Percentiles rank a stretch among this genome's conserved stretches.
phyloP scores from a whole-genome alignment of 2,329 filamentous ascomycete species.

The Parascedosporium putredinis region DNA sequence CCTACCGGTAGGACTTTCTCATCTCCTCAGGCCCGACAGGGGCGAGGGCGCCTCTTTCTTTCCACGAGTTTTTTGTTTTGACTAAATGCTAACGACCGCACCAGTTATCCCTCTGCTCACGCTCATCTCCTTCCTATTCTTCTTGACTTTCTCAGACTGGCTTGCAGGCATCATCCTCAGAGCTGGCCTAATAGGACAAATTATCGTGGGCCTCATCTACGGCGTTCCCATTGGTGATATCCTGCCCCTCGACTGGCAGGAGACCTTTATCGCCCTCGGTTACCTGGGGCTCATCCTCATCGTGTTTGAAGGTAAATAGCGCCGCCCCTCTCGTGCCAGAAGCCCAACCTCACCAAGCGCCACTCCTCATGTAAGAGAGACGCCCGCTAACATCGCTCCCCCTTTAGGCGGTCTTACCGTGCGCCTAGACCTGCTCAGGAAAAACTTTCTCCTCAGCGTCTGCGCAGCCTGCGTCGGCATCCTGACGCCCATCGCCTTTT shows the following conservation, averaged over 20 bases:
- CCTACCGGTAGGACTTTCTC: conserved; percentile 21
- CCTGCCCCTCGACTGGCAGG: conserved; percentile 29
- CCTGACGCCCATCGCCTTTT: conserved; percentile 33
- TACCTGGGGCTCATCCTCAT: conserved; percentile 38
- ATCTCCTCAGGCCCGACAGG: background rate
- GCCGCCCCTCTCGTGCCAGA: too few relatives aligned
- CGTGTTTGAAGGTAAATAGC: conserved; percentile 33
- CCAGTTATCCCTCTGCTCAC: conserved; percentile 28
- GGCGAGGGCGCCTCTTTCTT: background rate
- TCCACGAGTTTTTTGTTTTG: background rate
- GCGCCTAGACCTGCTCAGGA: conserved; percentile 32
- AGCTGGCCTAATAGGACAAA: conserved; percentile 35
- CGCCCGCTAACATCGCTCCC: background rate
- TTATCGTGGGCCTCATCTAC: conserved; percentile 35
- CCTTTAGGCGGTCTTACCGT: conserved; percentile 29
- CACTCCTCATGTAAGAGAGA: background rate
- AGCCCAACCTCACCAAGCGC: too few relatives aligned
- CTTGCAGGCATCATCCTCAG: conserved; percentile 27
- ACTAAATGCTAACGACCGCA: background rate
- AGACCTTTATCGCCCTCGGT: conserved; percentile 33
- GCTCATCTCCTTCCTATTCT: conserved; percentile 33
- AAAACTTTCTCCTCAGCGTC: conserved; percentile 31
- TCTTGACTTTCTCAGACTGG: conserved; percentile 30
- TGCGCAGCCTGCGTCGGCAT: conserved; percentile 32
- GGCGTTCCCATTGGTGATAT: conserved; percentile 33